These are phyloP conservation scores for Coix lacrymajobi DNA, from an alignment of 176 grass and related monocot genomes.

Conservation along the genomic window DNA sequence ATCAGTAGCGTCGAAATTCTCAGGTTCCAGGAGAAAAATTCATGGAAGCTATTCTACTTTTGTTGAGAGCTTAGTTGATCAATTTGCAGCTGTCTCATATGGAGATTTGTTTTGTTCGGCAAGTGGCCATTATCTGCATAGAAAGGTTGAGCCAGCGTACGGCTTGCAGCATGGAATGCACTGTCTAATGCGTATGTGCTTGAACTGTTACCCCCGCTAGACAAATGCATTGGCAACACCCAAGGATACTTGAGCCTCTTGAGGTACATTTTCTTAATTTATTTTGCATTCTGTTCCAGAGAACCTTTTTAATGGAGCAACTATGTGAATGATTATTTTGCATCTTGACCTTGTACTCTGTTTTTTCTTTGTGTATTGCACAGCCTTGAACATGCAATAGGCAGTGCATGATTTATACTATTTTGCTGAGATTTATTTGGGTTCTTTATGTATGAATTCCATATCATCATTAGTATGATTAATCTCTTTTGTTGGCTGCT, in stretches of 20 bases:
- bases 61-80: slow-evolving; percentile 67
- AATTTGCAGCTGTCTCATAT: slow-evolving; percentile 81
- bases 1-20: slow-evolving; percentile 39
- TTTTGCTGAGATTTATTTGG: background rate
- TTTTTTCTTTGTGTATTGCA: background rate
- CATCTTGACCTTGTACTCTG: background rate
- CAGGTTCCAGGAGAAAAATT: slow-evolving; percentile 73
- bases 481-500: background rate
- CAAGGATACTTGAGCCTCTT: slow-evolving; percentile 77
- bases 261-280: slow-evolving; percentile 60
- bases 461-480: background rate
- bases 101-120: slow-evolving; percentile 82
- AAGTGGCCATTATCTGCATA: slow-evolving; percentile 86
- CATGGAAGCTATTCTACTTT: slow-evolving; percentile 91
- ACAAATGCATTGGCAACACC: slow-evolving; percentile 58
- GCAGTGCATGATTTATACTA: background rate
- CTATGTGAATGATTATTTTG: slow-evolving; percentile 4
- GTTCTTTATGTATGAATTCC: background rate
- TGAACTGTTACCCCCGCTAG: slow-evolving; percentile 73
- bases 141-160: slow-evolving; percentile 50
- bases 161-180: slow-evolving; percentile 73
- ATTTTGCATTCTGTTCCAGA: background rate
- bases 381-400: background rate
- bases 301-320: slow-evolving; percentile 2
- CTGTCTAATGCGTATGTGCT: slow-evolving; percentile 65